Evolutionary conservation across 306 rosid genomes (phyloP), one percentile per base, ranked within the genome.

Genomic region (Cucumis hystrix): DNA sequence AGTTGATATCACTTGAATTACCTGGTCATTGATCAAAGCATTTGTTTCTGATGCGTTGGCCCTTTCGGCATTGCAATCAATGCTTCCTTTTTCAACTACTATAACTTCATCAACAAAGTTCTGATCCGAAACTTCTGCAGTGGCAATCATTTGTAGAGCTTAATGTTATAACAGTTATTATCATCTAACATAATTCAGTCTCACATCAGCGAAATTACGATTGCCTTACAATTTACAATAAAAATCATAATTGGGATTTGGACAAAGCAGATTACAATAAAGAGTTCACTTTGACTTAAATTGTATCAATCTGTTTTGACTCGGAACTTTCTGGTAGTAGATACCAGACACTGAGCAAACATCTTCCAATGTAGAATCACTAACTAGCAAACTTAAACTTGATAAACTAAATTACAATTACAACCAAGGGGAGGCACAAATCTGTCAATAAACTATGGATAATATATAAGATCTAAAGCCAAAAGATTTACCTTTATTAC

Each of bases 121-220:
- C 80, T 92, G 97, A 83, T 83, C 97, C 6, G 97, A 87, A 79
- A 87, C 82, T 78, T 92, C 97, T 92, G 86, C 82, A 82, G 77
- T 18, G 12, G 12, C 13, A 58, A 47, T 43, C 23, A 74, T 47
- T 49, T 16, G 40, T 43, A 12, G 45, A 80, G 59, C 21, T 70
- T 70, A 47, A 13, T 23, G 6, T 37, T n/a, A 12, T 20, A 30
- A 33, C 23, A 21, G 12, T 14, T 12, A 15, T 51, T 25, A 13
- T 20, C 43, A 71, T 47, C 59, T 51, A 13, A 68, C 41, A 54
- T 54, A 52, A 39, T 45, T 21, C 37, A 18, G 20, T 8, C 45
- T 16, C 1, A 35, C 5, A 25, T 6, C 68, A 70, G 81, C 17
- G 80, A 57, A 70, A 56, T 10, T 82, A 80, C 14, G 65, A 61